Percentiles rank a stretch among this genome's conserved stretches.
phyloP scores from a whole-genome alignment of 2,329 filamentous ascomycete genomes.

The Macrophomina tecta region DNA sequence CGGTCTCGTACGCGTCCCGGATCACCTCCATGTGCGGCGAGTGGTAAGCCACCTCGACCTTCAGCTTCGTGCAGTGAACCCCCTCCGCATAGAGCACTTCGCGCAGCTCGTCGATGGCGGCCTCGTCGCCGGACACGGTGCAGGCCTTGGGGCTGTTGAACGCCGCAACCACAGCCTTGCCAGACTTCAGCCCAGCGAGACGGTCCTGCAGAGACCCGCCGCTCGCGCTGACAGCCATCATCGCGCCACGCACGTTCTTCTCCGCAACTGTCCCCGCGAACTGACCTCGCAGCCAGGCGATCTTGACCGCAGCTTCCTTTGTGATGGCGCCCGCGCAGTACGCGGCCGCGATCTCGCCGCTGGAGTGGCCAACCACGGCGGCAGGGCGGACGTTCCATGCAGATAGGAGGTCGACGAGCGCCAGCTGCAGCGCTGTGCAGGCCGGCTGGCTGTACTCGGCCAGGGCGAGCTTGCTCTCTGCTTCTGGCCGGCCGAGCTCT shows the following conservation, averaged over 20 bases:
- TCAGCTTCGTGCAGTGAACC: constrained; percentile 47
- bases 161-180: constrained; percentile 33
- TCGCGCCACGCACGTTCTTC: constrained; percentile 13
- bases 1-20: constrained; percentile 34
- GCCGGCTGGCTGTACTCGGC: constrained; percentile 35
- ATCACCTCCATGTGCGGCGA: constrained; percentile 50
- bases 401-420: constrained; percentile 35
- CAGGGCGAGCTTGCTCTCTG: constrained; percentile 30
- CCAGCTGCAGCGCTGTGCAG: constrained; percentile 38
- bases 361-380: constrained; percentile 39
- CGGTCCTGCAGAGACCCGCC: neutral
- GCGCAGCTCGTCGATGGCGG: constrained; percentile 42
- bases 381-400: constrained; percentile 36
- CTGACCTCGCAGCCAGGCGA: constrained; percentile 34
- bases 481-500: constrained; percentile 35
- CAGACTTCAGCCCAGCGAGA: neutral
- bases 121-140: constrained; percentile 53
- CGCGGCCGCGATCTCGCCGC: constrained; percentile 40
- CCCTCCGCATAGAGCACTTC: constrained; percentile 41
- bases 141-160: constrained; percentile 50
- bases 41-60: constrained; percentile 53
- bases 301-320: constrained; percentile 34
- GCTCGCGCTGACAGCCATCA: constrained; percentile 25
- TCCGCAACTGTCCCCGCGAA: neutral
- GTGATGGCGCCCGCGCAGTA: constrained; percentile 33